Evolutionary conservation across 192 early-diverging fungal species (phyloP).

Genomic region (Podila clonocystis): DNA sequence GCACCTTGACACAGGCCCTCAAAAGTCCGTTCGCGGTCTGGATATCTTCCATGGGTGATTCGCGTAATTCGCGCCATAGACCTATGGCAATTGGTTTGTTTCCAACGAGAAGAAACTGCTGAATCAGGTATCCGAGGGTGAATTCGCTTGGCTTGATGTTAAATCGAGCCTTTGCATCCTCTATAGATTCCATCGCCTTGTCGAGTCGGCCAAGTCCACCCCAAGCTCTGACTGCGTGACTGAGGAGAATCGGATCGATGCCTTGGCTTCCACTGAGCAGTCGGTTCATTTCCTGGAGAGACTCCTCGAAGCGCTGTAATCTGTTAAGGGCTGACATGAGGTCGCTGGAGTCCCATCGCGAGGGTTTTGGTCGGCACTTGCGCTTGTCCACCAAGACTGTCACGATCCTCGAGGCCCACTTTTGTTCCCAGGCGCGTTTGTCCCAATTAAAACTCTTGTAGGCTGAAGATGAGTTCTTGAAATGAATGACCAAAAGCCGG

Average conservation of each 20-base stretch:
- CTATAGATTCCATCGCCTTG: conserved; percentile 16
- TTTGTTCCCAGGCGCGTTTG: not conserved
- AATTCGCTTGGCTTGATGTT: conserved; percentile 28
- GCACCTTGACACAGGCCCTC: conserved; percentile 25
- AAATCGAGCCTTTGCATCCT: not conserved
- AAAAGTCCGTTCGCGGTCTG: conserved; percentile 33
- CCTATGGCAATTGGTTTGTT: not conserved
- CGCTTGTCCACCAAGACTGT: conserved; percentile 39
- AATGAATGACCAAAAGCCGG: conserved; percentile 21
- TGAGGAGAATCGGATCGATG: conserved; percentile 36
- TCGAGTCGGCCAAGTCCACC: conserved; percentile 29
- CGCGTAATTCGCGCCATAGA: conserved; percentile 16
- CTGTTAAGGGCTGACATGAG: conserved; percentile 37
- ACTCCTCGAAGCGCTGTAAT: conserved; percentile 24
- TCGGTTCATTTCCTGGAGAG: conserved; percentile 22
- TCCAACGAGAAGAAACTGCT: conserved; percentile 11
- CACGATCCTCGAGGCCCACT: conserved; percentile 28
- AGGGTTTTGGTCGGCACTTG: not conserved
- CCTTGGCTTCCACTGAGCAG: not conserved
- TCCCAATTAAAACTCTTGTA: not conserved
- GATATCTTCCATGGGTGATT: not conserved
- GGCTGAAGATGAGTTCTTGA: conserved; percentile 16
- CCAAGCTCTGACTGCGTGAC: conserved; percentile 40
- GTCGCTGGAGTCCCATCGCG: conserved; percentile 37
- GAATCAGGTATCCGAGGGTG: conserved; percentile 41